Evolutionary conservation across 257 asterid genomes (phyloP), one percentile per base, ranked within the genome.

Genomic region (Solanum ossicruentum): DNA sequence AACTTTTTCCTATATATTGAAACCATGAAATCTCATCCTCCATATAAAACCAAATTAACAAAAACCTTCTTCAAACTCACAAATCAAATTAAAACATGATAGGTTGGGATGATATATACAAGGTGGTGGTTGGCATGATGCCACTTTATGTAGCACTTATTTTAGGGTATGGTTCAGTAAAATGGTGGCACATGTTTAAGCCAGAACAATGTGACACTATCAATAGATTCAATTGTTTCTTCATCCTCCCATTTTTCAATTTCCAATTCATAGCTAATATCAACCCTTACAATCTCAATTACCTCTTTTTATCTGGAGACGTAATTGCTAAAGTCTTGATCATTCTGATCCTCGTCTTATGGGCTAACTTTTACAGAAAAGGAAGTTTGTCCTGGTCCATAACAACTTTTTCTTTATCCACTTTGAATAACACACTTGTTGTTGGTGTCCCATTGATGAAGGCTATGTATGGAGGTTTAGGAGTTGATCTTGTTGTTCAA

Each of bases 371-470:
- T 6, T 60, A 60, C 9, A 69, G 17, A 11, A 83, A 55, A 5
- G 89, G 91, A 8, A 87, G 67, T 58, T 72, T 69, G 65, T 26
- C 41, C 9, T 83, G 87, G 80, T 87, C 88, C 1, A 83, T 85
- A 52, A 89, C 91, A 0, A 43, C 83, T 2, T 89, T 89, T 26
- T 89, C 89, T 36, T 56, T 89, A 32, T 80, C 87, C 32, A 71
- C 87, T 51, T 21, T 87, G 43, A 89, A 56, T 63, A 89, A 89
- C 52, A 83, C 88, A 3, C 91, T 89, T 36, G 86, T 89, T 10
- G 89, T 89, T 10, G 92, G 92, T 3, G 90, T 89, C n/a, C 92
- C 92, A 9, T 69, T 89, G 6, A 63, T 86, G 65, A 36, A 55
- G 26, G 91, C 91, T 47, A 89, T 89, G 91, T 89, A 89, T 54